A percentile compares a stretch with the other conserved stretches of the same genome.
These are phyloP conservation scores for Hortiboletus flavorubellus DNA, from an alignment of 768 basidiomycete species.

Conservation along the genomic window DNA sequence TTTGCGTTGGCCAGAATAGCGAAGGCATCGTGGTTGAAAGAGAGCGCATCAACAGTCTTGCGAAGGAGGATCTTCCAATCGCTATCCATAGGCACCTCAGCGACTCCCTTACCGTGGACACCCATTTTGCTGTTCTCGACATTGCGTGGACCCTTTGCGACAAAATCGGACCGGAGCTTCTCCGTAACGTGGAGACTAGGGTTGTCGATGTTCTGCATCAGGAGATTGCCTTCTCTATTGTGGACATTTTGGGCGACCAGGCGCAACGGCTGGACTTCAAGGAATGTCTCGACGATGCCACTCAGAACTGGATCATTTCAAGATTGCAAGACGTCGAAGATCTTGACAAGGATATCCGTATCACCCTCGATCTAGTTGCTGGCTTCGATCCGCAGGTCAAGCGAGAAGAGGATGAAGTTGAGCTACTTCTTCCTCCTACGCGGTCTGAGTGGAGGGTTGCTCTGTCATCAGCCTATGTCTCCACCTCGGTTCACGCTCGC, in stretches of 20 bases:
- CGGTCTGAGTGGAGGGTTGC: slow-evolving; percentile 61
- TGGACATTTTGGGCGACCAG: slow-evolving; percentile 71
- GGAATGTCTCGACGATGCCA: slow-evolving; percentile 56
- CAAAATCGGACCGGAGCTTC: slow-evolving; percentile 55
- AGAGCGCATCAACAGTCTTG: slow-evolving; percentile 67
- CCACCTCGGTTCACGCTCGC: slow-evolving; percentile 62
- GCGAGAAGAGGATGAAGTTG: slow-evolving; percentile 70
- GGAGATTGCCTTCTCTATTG: slow-evolving; percentile 73
- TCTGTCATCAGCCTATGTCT: slow-evolving; percentile 59
- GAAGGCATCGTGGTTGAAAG: slow-evolving; percentile 65
- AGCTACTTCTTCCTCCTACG: slow-evolving; percentile 47
- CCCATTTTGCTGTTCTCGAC: slow-evolving; percentile 55
- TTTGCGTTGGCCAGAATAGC: slow-evolving; percentile 44
- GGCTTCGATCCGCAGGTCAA: slow-evolving; percentile 70
- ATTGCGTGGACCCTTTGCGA: slow-evolving; percentile 61
- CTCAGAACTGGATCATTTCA: slow-evolving; percentile 57
- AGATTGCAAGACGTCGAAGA: slow-evolving; percentile 56
- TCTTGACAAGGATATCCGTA: slow-evolving; percentile 52
- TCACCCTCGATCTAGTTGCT: slow-evolving; percentile 66
- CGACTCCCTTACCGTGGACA: slow-evolving; percentile 42
- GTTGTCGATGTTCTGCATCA: slow-evolving; percentile 67
- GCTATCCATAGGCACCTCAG: slow-evolving; percentile 50
- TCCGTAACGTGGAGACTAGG: slow-evolving; percentile 55
- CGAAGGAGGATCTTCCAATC: slow-evolving; percentile 66
- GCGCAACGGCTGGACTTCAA: slow-evolving; percentile 50